These are phyloP conservation scores for Neonothopanus nambi DNA, from an alignment of 1,284 basidiomycete species.

Conservation along the genomic window DNA sequence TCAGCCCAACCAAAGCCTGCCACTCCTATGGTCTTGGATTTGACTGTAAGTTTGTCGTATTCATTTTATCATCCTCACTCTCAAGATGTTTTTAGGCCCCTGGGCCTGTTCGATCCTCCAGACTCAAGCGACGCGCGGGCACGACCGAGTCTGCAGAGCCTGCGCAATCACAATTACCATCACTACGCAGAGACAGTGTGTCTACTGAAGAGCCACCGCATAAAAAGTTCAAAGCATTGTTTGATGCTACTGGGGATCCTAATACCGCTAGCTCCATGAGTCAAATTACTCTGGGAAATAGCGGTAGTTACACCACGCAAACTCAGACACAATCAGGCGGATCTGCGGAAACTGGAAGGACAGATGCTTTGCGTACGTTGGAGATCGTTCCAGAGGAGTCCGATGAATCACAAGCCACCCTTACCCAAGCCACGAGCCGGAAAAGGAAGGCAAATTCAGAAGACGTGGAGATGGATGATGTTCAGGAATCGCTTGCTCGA, in stretches of 20 bases:
- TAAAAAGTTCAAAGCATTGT: constrained; percentile 71
- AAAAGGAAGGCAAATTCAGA: constrained; percentile 21
- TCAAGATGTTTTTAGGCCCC: constrained; percentile 3
- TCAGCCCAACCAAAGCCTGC: constrained; percentile 4
- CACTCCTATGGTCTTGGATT: constrained; percentile 18
- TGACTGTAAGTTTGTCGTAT: constrained; percentile 20
- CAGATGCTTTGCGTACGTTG: not conserved
- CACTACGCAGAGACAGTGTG: constrained; percentile 21
- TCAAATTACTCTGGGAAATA: constrained; percentile 25
- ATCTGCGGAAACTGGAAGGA: not conserved
- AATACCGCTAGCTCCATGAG: constrained; percentile 32
- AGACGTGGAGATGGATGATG: constrained; percentile 42
- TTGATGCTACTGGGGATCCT: constrained; percentile 61
- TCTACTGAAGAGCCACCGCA: constrained; percentile 40
- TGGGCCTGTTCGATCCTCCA: constrained; percentile 26
- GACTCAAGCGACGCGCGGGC: constrained; percentile 42
- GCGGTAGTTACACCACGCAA: constrained; percentile 22
- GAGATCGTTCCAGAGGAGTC: constrained; percentile 52
- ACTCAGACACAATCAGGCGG: constrained; percentile 33
- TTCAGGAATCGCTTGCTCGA: constrained; percentile 18
- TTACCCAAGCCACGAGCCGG: not conserved
- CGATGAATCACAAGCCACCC: constrained; percentile 40
- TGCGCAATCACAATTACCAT: constrained; percentile 5
- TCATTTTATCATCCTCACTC: not conserved
- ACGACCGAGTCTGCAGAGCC: constrained; percentile 19